Evolutionary conservation across 2,329 filamentous ascomycete species (phyloP), one percentile per base, ranked within the genome.

Genomic region (Furcasterigmium sp.): DNA sequence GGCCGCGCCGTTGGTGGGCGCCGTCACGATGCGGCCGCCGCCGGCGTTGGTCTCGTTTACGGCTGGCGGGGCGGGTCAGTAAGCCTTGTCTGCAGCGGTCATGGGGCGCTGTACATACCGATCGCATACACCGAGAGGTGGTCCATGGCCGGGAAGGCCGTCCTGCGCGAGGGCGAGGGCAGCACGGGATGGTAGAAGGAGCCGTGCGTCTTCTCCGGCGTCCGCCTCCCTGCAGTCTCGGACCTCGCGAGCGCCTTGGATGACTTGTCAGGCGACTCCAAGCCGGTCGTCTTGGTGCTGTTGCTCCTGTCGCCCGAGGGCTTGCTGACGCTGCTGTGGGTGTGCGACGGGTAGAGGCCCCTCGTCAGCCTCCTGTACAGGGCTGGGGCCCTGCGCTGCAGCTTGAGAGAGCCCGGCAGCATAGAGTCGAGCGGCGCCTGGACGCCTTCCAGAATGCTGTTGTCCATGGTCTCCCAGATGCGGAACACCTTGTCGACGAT

Each of bases 31-130:
- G 23, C 71, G 67, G 0, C 71, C 71, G 11, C 71, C 71, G 0
- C 65, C 68, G 3, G 71, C 71, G 43, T 75, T 75, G n/a, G 71
- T 75, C 54, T 75, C 71, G 49, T 75, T 75, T 19, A 75, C 71
- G 0, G 71, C 38, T 40, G 18, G 21, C n/a, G n/a, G n/a, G n/a
- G n/a, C n/a, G n/a, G n/a, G 5, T 26, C 11, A 9, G 38, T 40
- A 9, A 40, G 38, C 11, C 9, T 11, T 40, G n/a, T 21, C 5
- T 5, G 7, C 18, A 5, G 10, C 8, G 13, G 19, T 10, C 18
- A 8, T 29, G n/a, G 15, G 23, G 32, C 7, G 18, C 6, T 11
- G 8, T 11, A 40, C 38, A 11, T 40, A 40, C 38, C 71, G 17
- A 74, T 74, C 30, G 71, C 71, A 45, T 74, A 75, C 1, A 73